Conservation (phyloP, 1,139 yeast species). For the Insectozyma bohioensis region DNA sequence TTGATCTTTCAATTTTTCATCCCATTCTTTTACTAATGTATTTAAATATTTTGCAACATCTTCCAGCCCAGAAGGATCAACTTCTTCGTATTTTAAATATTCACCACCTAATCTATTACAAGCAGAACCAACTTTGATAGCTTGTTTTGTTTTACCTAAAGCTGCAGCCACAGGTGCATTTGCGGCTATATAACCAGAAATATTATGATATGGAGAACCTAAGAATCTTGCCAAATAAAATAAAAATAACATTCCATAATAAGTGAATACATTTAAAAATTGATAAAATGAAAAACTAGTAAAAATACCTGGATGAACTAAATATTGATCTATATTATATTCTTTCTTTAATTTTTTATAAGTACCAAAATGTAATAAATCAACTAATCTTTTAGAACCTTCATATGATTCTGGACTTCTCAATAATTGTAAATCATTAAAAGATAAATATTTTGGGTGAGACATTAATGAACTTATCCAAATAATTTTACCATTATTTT, state of each 20-base stretch:
- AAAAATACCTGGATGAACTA: conserved; percentile 94
- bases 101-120: conserved; percentile 63
- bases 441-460: conserved; percentile 64
- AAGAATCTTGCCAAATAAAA: conserved; percentile 80
- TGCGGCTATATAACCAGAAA: conserved; percentile 86
- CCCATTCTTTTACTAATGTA: conserved; percentile 57
- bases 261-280: conserved; percentile 73
- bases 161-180: conserved; percentile 63
- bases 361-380: conserved; percentile 75
- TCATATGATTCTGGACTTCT: conserved; percentile 73
- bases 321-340: conserved; percentile 63
- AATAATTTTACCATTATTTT: conserved; percentile 60
- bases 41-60: conserved; percentile 66
- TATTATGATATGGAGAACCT: conserved; percentile 88
- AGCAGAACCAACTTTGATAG: conserved; percentile 74
- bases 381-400: conserved; percentile 88
- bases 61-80: conserved; percentile 63
- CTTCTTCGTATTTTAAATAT: conserved; percentile 51
- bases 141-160: conserved; percentile 42
- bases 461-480: conserved; percentile 90
- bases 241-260: conserved; percentile 78
- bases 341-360: conserved; percentile 46
- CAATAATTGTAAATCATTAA: conserved; percentile 72
- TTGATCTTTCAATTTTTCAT: conserved; percentile 62
- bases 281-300: conserved; percentile 78